Evolutionary conservation across 208 protist species (phyloP).

Genomic region (Acanthamoeba healyi): DNA sequence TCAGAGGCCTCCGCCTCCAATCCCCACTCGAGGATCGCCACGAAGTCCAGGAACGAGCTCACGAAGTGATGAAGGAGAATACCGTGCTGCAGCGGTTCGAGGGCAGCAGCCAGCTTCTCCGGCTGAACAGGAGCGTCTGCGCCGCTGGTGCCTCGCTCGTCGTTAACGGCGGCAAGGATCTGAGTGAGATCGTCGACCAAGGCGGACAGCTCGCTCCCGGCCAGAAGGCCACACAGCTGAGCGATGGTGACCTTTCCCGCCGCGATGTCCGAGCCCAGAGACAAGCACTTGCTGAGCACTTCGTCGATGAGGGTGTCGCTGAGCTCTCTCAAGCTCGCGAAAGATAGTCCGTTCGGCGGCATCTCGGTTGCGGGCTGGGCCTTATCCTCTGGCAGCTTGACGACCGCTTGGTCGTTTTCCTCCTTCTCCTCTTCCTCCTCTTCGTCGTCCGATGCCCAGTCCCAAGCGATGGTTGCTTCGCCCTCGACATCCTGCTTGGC

Average conservation of each 20-base stretch:
- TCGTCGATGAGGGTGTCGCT: not conserved
- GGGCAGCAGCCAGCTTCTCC: not conserved
- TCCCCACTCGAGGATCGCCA: conserved; percentile 1
- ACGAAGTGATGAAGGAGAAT: not conserved
- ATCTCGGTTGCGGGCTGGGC: not conserved
- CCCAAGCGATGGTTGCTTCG: not conserved
- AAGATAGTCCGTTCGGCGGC: not conserved
- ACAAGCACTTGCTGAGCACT: not conserved
- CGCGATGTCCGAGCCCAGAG: not conserved
- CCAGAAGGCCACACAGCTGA: not conserved
- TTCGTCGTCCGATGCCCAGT: conserved; percentile 6
- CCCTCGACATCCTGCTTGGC: not conserved
- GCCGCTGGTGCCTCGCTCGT: not conserved
- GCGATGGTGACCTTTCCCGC: not conserved
- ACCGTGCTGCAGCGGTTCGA: conserved; percentile 7
- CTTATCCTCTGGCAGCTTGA: too few species aligned
- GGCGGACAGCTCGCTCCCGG: not conserved
- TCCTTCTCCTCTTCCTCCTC: not conserved
- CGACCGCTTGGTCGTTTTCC: too few species aligned
- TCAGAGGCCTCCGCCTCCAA: not conserved
- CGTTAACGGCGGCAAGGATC: not conserved
- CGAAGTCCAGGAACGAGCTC: conserved; percentile 45
- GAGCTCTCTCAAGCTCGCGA: conserved; percentile 14
- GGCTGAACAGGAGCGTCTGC: not conserved
- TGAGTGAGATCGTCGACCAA: conserved; percentile 11